Evolutionary conservation across 2,329 filamentous ascomycete genomes (phyloP), one percentile per base, ranked within the genome.

Genomic region (Aureobasidium sp.): DNA sequence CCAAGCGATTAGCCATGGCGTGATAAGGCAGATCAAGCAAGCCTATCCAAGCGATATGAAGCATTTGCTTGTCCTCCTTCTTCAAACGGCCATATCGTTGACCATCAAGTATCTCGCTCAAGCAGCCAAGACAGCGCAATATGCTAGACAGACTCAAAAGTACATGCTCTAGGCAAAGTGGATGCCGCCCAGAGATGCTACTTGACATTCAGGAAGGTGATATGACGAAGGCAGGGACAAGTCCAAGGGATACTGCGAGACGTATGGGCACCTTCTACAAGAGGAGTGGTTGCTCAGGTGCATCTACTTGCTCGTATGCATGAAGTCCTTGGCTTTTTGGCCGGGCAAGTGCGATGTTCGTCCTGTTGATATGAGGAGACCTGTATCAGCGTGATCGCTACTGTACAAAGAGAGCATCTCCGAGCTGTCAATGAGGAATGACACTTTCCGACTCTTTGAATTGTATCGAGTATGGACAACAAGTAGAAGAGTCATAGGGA

Each of bases 221-320:
- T 1, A 27, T 7, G 20, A 14, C 15, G 12, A 22, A 37, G 14
- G 37, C 11, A 51, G 48, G 48, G 31, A n/a, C 14, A 17, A 27
- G 22, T 15, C 1, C 5, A 45, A 52, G 20, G 20, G n/a, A 3
- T 37, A 39, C 17, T 1, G n/a, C n/a, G 34, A 39, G 6, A 53
- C 34, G 27, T n/a, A 25, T 27, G 17, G 14, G 5, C 51, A 55
- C 51, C 51, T 55, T 55, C 51, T 55, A 17, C 2, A 55, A 37
- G 36, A 55, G 51, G 51, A 20, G 51, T 55, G 51, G 51, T 55
- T 55, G 51, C 51, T 36, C 51, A 55, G 51, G 7, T 31, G 49
- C 42, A 39, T 37, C 3, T 34, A 9, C 31, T 34, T 34, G 31
- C 51, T 42, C 42, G 37, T 37, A 55, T 55, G 51, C 51, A 55